A percentile compares a stretch with the other conserved stretches of the same genome.
phyloP scores from a whole-genome alignment of 129 eudicot species.

The Arctium minus region DNA sequence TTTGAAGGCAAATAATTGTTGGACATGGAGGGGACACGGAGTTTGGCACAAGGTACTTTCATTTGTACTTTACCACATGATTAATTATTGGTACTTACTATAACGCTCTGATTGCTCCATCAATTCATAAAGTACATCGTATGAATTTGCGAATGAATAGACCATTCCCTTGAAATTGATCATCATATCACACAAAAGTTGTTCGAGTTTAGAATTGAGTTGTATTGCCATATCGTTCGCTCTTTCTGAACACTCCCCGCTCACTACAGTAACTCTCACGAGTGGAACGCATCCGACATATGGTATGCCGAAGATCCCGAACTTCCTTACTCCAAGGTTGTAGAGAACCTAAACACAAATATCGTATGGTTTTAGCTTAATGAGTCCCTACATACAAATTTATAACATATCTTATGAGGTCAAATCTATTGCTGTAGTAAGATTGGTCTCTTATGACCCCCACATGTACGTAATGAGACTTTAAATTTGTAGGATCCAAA shows the following conservation, averaged over 20 bases:
- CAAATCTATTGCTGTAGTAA: not conserved
- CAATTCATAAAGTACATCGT: slow-evolving; percentile 4
- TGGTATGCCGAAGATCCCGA: slow-evolving; percentile 16
- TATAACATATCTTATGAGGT: not conserved
- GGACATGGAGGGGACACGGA: not conserved
- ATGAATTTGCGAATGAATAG: slow-evolving; percentile 22
- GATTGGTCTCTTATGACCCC: not conserved
- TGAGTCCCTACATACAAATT: not conserved
- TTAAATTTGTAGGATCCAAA: not conserved
- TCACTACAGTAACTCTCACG: slow-evolving; percentile 13
- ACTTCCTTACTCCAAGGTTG: slow-evolving; percentile 32
- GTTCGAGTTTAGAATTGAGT: slow-evolving; percentile 12
- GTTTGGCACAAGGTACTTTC: not conserved
- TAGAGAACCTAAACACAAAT: not conserved
- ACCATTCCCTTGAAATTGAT: slow-evolving; percentile 1
- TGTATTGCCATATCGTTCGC: slow-evolving; percentile 21
- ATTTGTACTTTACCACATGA: not conserved
- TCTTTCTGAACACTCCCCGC: slow-evolving; percentile 21
- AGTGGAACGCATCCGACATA: slow-evolving; percentile 30
- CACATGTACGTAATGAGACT: not conserved
- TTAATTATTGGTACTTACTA: slow-evolving; percentile 16
- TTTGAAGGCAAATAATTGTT: not conserved
- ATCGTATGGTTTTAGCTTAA: not conserved
- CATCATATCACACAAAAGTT: slow-evolving; percentile 1
- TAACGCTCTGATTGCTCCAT: not conserved